Evolutionary conservation across 208 protist species (phyloP).

Genomic region (Trypanosoma grayi): DNA sequence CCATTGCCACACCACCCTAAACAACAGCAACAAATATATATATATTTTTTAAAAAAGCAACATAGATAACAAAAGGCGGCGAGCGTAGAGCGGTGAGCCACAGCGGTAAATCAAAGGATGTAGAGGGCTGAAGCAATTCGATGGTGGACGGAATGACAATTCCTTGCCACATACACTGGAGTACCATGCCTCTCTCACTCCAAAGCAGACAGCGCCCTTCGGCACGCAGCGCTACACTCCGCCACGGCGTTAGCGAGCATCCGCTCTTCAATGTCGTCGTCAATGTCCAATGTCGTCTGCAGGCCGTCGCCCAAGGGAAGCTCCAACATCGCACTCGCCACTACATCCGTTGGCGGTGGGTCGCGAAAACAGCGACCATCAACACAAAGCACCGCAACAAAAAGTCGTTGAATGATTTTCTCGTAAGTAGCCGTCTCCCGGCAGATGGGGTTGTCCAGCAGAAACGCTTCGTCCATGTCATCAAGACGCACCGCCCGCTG

Average conservation of each 20-base stretch:
- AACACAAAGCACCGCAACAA: slow-evolving; percentile 52
- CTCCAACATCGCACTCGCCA: neutral
- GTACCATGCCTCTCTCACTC: slow-evolving; percentile 2
- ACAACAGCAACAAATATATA: too few species aligned
- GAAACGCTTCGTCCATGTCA: slow-evolving; percentile 25
- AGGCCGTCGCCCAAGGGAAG: neutral
- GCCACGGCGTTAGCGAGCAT: slow-evolving; percentile 23
- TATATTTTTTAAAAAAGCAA: slow-evolving; percentile 8
- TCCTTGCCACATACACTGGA: too few species aligned
- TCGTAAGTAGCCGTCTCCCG: slow-evolving; percentile 32
- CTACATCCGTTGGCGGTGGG: neutral
- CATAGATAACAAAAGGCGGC: slow-evolving; percentile 6
- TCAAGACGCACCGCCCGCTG: slow-evolving; percentile 40
- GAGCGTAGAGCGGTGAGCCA: neutral
- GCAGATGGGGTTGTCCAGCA: slow-evolving; percentile 81
- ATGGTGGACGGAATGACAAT: too few species aligned
- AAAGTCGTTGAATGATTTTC: slow-evolving; percentile 17
- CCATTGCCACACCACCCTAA: slow-evolving; percentile 10
- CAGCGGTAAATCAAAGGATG: too few species aligned
- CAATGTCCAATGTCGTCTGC: neutral
- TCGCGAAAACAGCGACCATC: slow-evolving; percentile 37
- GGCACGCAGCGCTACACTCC: slow-evolving; percentile 18
- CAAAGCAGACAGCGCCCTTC: slow-evolving; percentile 2
- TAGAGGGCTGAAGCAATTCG: too few species aligned
- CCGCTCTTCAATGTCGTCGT: slow-evolving; percentile 18